Evolutionary conservation across 1,284 basidiomycete species (phyloP), one percentile per base, ranked within the genome.

Genomic region (Pisolithus thermaeus): DNA sequence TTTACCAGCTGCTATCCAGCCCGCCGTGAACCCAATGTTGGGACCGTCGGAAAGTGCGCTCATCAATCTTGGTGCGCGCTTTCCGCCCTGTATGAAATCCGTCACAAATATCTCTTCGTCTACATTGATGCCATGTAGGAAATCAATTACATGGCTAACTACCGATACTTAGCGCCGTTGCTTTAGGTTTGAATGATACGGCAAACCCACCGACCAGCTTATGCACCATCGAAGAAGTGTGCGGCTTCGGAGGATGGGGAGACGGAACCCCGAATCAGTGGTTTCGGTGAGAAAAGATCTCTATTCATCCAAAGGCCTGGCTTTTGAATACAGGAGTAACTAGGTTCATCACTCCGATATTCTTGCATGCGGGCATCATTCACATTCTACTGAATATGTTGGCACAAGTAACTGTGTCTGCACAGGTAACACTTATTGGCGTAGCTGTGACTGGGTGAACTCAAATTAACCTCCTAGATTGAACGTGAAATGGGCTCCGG

Each of bases 11-110:
- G 35, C 30, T 46, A 8, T 50, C 64, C 58, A 89, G 76, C 91
- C 90, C 3, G 76, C 76, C 11, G 83, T 95, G 57, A 97, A 97
- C 65, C 87, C 87, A 7, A 97, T 97, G 93, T 74, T 94, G 27
- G 95, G 95, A 0, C 95, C 95, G 1, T 88, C 91, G 0, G 80
- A 80, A 39, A 84, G 85, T 42, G 92, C 90, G 4, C 72, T 98
- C 16, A 93, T 97, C 59, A 83, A 89, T 58, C 75, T 93, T 45
- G 95, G 89, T n/a, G 92, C 94, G 16, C 89, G 96, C 16, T 98
- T 95, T 64, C 91, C 91, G 7, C 84, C 87, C 2, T 88, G 84
- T 61, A 95, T 96, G 90, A 94, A 93, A 62, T 57, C 70, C 28
- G 81, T 94, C 27, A 53, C 71, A 37, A 77, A 72, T 42, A 67